Evolutionary conservation across 306 rosid species (phyloP), one percentile per base, ranked within the genome.

Genomic region (Acacia crassicarpa): DNA sequence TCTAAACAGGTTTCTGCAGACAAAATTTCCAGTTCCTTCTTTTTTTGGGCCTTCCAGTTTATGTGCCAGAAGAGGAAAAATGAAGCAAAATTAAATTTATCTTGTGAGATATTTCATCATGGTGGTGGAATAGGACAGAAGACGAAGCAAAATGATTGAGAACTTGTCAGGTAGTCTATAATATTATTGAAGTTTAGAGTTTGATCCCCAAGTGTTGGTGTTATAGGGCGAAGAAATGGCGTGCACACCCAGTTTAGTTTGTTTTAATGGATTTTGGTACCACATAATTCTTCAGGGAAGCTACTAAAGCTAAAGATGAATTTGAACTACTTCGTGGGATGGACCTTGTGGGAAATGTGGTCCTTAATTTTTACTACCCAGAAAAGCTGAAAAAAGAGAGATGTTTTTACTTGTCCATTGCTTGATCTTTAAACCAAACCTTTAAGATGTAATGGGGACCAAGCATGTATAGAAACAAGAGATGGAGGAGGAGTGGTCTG

Each of bases 401-500:
- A 75, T 56, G 68, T 75, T 56, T n/a, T 75, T 38, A 75, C 14
- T 33, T 74, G 78, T 54, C 78, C 38, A 16, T 62, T 75, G 25
- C 71, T 59, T 62, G 83, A 80, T 72, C 66, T 44, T 44, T 32
- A 23, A 72, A 62, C 74, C 59, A 72, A 48, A 46, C 66, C 40
- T 62, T 33, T 16, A 53, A 65, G 75, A 74, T 81, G 41, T 54
- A 16, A 68, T 48, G 78, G 58, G 25, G 67, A 68, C 82, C 65
- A 76, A 68, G 80, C 54, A 72, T 13, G 58, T 22, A 17, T 38
- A 51, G 8, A 51, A 16, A 17, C 2, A 65, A 67, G 19, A 56
- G 35, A 76, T 68, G 3, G 4, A 4, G 19, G 51, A 46, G 66
- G 76, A 67, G 76, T 82, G 80, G 71, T 75, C 80, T 75, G 81